Evolutionary conservation across 2,329 filamentous ascomycete genomes (phyloP).

Genomic region (Aspergillus sp.): DNA sequence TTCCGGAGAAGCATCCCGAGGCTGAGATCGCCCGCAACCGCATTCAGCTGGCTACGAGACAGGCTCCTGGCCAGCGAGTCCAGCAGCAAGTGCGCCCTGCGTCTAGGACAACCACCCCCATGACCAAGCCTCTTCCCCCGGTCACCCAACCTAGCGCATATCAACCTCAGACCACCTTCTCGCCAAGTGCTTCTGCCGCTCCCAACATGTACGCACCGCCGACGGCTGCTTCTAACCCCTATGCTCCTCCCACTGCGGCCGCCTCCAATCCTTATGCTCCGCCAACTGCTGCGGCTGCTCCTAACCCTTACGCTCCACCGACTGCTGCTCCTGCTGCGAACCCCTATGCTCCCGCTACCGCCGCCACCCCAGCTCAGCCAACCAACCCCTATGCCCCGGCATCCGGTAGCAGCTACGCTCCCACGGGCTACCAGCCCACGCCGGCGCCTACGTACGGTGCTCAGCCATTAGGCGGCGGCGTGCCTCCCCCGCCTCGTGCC

Average conservation of each 20-base stretch:
- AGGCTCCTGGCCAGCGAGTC: slow-evolving; percentile 46
- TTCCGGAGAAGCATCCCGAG: slow-evolving; percentile 79
- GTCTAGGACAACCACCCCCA: slow-evolving; percentile 41
- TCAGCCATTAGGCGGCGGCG: slow-evolving; percentile 44
- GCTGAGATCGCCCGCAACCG: slow-evolving; percentile 84
- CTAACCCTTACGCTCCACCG: slow-evolving; percentile 34
- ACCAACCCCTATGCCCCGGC: slow-evolving; percentile 32
- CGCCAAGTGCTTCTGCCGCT: slow-evolving; percentile 33
- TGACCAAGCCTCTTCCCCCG: slow-evolving; percentile 37
- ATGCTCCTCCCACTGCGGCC: slow-evolving; percentile 43
- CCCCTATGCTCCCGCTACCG: slow-evolving; percentile 29
- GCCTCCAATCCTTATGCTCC: slow-evolving; percentile 30
- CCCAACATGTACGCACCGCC: slow-evolving; percentile 41
- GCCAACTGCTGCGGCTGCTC: slow-evolving; percentile 11
- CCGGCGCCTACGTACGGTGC: slow-evolving; percentile 46
- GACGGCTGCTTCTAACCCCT: slow-evolving; percentile 48
- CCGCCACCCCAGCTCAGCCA: slow-evolving; percentile 10
- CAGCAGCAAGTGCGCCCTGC: slow-evolving; percentile 44
- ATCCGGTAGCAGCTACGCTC: slow-evolving; percentile 33
- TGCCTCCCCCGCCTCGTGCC: slow-evolving; percentile 64
- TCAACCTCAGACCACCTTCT: slow-evolving; percentile 36
- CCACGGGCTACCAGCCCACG: slow-evolving; percentile 59
- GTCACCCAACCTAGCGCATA: slow-evolving; percentile 33
- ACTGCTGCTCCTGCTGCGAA: slow-evolving; percentile 23
- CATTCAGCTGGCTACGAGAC: slow-evolving; percentile 79